Conservation (phyloP, 768 basidiomycete genomes). For the Paxillus ammoniavirescens region DNA sequence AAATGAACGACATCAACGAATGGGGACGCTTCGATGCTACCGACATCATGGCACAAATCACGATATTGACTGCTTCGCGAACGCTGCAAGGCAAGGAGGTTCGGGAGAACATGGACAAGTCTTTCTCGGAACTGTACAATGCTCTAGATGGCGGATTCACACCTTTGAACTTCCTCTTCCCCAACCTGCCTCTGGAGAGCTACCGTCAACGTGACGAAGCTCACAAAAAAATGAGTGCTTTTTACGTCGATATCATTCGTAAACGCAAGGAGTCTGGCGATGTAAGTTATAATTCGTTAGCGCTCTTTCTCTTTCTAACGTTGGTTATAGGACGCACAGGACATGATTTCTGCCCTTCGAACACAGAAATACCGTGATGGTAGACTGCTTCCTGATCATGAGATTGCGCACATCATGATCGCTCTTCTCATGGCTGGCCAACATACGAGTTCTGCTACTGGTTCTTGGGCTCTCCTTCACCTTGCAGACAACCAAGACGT, state of each 20-base stretch:
- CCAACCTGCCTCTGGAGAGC: slow-evolving; percentile 86
- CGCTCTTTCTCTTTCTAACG: background rate
- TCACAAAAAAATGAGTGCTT: slow-evolving; percentile 90
- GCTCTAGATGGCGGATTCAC: slow-evolving; percentile 97
- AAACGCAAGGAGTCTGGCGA: slow-evolving; percentile 57
- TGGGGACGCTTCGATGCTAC: slow-evolving; percentile 80
- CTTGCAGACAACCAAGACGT: slow-evolving; percentile 73
- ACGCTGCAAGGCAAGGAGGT: slow-evolving; percentile 95
- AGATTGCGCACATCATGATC: slow-evolving; percentile 98
- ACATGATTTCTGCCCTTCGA: slow-evolving; percentile 90
- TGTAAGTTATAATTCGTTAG: slow-evolving; percentile 26
- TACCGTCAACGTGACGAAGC: slow-evolving; percentile 88
- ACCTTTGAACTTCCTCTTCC: slow-evolving; percentile 93
- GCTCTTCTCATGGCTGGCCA: slow-evolving; percentile 99
- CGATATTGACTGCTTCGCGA: slow-evolving; percentile 90
- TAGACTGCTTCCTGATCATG: slow-evolving; percentile 72
- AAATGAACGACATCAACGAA: slow-evolving; percentile 63
- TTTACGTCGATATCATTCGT: slow-evolving; percentile 85
- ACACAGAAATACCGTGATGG: slow-evolving; percentile 85
- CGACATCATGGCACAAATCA: slow-evolving; percentile 79
- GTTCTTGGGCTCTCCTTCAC: slow-evolving; percentile 88
- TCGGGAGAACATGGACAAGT: slow-evolving; percentile 71
- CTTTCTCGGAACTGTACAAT: slow-evolving; percentile 79
- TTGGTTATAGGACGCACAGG: slow-evolving; percentile 61
- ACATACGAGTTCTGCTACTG: slow-evolving; percentile 93